Conservation (phyloP, 1,139 yeast genomes). For the Blastobotrys aristatus region DNA sequence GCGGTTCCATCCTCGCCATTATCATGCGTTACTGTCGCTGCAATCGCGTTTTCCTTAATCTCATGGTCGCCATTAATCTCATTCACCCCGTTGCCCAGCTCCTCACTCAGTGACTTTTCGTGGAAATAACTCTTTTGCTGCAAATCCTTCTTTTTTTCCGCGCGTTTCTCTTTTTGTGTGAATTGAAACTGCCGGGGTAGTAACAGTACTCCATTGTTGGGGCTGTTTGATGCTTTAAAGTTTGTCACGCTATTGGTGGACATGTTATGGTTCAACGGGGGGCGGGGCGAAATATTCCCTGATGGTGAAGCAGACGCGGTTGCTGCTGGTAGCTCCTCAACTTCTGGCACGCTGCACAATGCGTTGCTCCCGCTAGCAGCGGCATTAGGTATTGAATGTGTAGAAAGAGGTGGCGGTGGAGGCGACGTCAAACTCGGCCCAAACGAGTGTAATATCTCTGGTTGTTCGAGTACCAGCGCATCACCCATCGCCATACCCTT, state of each 20-base stretch:
- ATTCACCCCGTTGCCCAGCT: background rate
- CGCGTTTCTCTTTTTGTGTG: conserved; percentile 11
- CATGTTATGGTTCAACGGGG: conserved; percentile 2
- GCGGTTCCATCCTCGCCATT: background rate
- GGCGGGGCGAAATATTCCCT: background rate
- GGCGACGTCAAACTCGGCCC: background rate
- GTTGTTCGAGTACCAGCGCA: conserved; percentile 43
- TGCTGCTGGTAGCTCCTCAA: background rate
- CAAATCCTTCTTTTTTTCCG: background rate
- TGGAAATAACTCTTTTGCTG: background rate
- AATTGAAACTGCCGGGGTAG: conserved; percentile 30
- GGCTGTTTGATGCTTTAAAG: conserved; percentile 13
- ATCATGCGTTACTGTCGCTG: background rate
- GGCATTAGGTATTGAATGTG: background rate
- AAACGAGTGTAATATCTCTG: background rate
- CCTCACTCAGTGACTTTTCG: background rate
- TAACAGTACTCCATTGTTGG: conserved; percentile 29
- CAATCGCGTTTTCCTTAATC: background rate
- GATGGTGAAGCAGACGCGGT: background rate
- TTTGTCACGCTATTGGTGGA: background rate
- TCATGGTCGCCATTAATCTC: background rate
- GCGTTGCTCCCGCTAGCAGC: background rate
- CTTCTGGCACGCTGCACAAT: background rate
- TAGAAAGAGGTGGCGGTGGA: too few species aligned
- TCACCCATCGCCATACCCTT: conserved; percentile 55